Evolutionary conservation across 129 eudicot genomes (phyloP), one percentile per base, ranked within the genome.

Genomic region (Calendula officinalis): DNA sequence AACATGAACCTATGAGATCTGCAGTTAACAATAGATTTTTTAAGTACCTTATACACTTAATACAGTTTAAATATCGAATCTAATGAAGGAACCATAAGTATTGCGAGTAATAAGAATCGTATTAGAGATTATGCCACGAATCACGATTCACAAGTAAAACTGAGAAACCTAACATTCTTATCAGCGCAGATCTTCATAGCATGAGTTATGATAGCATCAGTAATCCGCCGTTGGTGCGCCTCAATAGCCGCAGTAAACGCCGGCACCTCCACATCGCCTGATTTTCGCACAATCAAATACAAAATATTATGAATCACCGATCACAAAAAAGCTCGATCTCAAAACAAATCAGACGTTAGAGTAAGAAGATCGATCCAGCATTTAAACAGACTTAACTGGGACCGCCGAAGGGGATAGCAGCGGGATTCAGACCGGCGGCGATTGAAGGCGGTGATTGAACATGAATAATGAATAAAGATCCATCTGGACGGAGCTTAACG

Each of bases 391-490:
- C 84, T 76, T 69, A 87, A 88, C 92, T 88, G 76, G 96, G 96
- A 46, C 92, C 92, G 32, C 96, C 96, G 47, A 88, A 88, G 62
- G 96, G 96, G 56, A 88, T 88, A 5, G 83, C 77, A n/a, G 84
- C 89, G 67, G 96, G 96, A 61, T 80, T 88, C 60, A 84, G 77
- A 5, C 96, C 96, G 53, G 52, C 67, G 60, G 84, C 69, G 58
- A 86, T 83, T 6, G 89, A 74, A 13, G 95, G 87, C 43, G 86
- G 89, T 9, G 95, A 75, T 58, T 86, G 95, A 46, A 75, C 83
- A 53, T 86, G 92, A 38, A 88, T 77, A 16, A 84, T 63, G 52
- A 77, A 41, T 3, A 88, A 45, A 3, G 82, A 75, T 36, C 89
- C 84, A 0, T 70, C 80, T 12, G 85, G 68, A 37, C 79, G 75